Conservation (phyloP, 208 protist species). For the Leishmania aethiopica region DNA sequence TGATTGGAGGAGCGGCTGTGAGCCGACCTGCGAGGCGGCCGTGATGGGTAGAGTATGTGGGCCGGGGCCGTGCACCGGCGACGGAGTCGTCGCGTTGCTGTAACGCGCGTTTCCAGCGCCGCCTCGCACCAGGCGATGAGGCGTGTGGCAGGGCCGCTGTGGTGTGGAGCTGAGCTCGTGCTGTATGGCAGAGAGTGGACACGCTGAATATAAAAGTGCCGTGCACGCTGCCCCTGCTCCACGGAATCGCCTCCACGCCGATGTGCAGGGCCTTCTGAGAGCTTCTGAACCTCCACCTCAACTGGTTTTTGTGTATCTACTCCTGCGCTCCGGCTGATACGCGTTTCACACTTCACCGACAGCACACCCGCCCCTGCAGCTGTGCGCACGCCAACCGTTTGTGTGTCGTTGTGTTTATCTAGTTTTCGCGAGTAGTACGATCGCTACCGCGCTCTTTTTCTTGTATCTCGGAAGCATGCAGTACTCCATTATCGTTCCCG, state of each 20-base stretch:
- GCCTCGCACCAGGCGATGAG: not conserved
- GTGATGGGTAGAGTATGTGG: not conserved
- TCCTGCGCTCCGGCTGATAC: not conserved
- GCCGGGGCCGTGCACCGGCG: not conserved
- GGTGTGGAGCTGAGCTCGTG: not conserved
- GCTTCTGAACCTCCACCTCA: too few relatives aligned
- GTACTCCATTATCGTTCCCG: conserved; percentile 84
- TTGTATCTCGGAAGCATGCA: conserved; percentile 16
- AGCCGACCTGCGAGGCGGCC: not conserved
- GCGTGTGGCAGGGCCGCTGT: not conserved
- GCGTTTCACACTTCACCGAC: not conserved
- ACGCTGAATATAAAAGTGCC: too few relatives aligned
- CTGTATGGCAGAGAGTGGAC: not conserved
- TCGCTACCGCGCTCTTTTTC: not conserved
- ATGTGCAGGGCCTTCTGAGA: not conserved
- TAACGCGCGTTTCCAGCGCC: not conserved
- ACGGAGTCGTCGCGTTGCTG: not conserved
- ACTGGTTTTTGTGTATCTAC: not conserved
- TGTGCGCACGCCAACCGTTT: not conserved
- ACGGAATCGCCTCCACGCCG: not conserved
- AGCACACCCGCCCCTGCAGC: not conserved
- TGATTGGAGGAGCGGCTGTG: not conserved
- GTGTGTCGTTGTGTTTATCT: not conserved
- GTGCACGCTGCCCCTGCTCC: not conserved
- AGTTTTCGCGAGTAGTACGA: not conserved